Base-by-base conservation (phyloP, 2,329 filamentous ascomycete genomes). In the Pseudogymnoascus sp. region DNA sequence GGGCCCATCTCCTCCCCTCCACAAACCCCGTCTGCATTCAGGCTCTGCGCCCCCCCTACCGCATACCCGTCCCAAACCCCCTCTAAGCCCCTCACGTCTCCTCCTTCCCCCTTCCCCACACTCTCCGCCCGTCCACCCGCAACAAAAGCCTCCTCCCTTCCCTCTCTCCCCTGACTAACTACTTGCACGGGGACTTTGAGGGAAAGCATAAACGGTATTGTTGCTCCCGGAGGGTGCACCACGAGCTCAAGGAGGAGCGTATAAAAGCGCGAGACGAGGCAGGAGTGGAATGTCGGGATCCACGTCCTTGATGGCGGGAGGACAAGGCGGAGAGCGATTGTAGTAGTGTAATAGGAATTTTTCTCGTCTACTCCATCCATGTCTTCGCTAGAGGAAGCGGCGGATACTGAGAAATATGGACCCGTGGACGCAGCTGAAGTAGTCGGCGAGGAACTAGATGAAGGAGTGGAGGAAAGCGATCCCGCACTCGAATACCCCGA, bases 241-340 rank as follows among this genome's bases (percentile, higher is more conserved):
- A 45, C 21, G 21, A 45, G 19, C 41, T 45, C 76, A 63, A 90
- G 73, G 61, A 84, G 81, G 14, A 91, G 78, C 4, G 77, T 73
- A 72, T 91, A 90, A 16, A 79, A 75, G 61, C 88, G 80, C n/a
- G 83, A 84, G 58, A 85, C 75, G 62, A 90, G 80, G 72, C 87
- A 91, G 43, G 82, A 80, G 75, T 89, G 84, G 74, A 90, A 91
- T 3, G 86, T 87, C 1, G 87, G 88, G 21, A 88, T 75, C 71
- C 88, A 88, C 31, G 80, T 75, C 67, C 86, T 88, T 65, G 76
- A 76, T 14, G 71, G 69, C 0, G 87, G 86, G 0, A 89, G 78
- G 0, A 80, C 80, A 69, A 90, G 76, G 0, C 87, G 87, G 2
- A 89, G 81, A 2, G 87, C 70, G 39, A 90, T 75, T 21, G 77